Conservation (phyloP, 305 asterid genomes). For the Salvia sclarea region DNA sequence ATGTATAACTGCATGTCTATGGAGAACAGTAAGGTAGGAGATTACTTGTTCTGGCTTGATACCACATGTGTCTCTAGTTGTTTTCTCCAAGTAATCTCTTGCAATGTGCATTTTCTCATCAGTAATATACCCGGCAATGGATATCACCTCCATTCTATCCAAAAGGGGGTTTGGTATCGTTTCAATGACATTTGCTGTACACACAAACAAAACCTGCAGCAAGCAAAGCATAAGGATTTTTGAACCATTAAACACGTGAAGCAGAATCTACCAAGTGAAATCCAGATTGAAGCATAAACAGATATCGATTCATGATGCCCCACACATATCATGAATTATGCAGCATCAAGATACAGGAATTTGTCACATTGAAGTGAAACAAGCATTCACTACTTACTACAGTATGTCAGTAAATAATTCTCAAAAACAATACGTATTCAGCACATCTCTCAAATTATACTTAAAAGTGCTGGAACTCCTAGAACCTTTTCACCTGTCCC, state of each 20-base stretch:
- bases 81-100: slow-evolving; percentile 89
- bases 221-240: slow-evolving; percentile 15
- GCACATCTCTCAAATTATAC: too few species aligned
- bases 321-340: background rate
- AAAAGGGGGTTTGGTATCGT: slow-evolving; percentile 88
- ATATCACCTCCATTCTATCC: slow-evolving; percentile 97
- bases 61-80: slow-evolving; percentile 92
- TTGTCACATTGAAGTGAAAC: background rate
- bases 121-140: slow-evolving; percentile 94
- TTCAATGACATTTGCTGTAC: slow-evolving; percentile 94
- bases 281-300: slow-evolving; percentile 16
- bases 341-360: background rate
- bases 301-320: background rate
- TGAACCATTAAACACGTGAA: slow-evolving; percentile 3
- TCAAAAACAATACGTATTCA: too few species aligned
- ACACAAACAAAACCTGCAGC: slow-evolving; percentile 89
- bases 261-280: slow-evolving; percentile 11
- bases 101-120: slow-evolving; percentile 99
- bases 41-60: slow-evolving; percentile 89
- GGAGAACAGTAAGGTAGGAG: slow-evolving; percentile 18
- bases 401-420: too few species aligned
- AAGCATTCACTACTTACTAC: too few species aligned
- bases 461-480: background rate
- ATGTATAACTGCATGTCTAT: background rate
- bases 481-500: background rate